Evolutionary conservation across 257 asterid genomes (phyloP).

Genomic region (Voacanga thouarsii): DNA sequence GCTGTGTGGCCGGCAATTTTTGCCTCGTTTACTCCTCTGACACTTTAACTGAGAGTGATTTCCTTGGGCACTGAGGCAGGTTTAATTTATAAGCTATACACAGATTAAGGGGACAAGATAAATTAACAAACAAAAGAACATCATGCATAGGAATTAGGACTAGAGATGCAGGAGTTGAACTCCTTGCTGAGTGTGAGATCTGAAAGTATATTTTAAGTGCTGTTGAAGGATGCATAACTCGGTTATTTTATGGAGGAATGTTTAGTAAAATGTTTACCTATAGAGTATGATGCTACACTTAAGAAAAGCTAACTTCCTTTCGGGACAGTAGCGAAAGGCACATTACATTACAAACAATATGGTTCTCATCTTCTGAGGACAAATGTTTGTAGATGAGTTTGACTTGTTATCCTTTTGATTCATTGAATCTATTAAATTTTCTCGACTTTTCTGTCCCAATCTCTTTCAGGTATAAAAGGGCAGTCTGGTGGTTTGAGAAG

Average conservation of each 20-base stretch:
- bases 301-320: not conserved
- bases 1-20: not conserved
- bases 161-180: not conserved
- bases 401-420: not conserved
- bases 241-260: not conserved
- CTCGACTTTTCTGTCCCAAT: not conserved
- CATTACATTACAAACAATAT: not conserved
- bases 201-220: not conserved
- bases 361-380: not conserved
- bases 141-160: not conserved
- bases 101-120: not conserved
- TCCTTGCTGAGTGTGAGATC: not conserved
- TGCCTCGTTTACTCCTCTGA: not conserved
- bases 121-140: not conserved
- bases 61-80: not conserved
- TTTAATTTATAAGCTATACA: not conserved
- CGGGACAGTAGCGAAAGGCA: not conserved
- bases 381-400: not conserved
- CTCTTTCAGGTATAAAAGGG: constrained; percentile 66
- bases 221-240: not conserved
- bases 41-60: not conserved
- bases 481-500: constrained; percentile 91
- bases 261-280: not conserved
- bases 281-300: not conserved
- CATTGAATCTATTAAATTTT: not conserved